Conservation (phyloP, 139 green algal species). For the Axilococcus clingmanii region DNA sequence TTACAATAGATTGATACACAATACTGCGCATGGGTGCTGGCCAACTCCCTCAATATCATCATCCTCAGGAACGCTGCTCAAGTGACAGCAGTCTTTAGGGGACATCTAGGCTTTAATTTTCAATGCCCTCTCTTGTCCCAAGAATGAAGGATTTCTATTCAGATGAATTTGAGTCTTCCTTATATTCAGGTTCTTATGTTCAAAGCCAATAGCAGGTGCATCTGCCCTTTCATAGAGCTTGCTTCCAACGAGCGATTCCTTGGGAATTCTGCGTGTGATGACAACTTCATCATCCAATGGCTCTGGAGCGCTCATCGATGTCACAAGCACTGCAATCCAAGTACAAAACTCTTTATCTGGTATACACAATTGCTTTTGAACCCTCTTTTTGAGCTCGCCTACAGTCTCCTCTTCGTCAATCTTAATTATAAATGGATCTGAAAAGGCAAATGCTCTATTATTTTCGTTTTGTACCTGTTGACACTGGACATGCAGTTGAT, state of each 20-base stretch:
- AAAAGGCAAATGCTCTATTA: conserved; percentile 50
- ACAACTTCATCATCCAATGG: conserved; percentile 61
- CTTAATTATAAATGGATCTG: conserved; percentile 80
- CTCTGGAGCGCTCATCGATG: conserved; percentile 23
- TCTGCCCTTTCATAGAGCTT: conserved; percentile 16
- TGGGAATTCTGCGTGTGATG: conserved; percentile 7
- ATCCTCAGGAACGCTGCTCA: too few species aligned
- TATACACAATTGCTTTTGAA: conserved; percentile 66
- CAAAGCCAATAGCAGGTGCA: conserved; percentile 54
- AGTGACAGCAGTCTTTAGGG: too few species aligned
- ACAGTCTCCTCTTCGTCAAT: conserved; percentile 67
- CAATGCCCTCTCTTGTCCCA: conserved; percentile 3
- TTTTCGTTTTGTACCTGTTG: conserved; percentile 18
- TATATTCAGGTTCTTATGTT: conserved; percentile 58
- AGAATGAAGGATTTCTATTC: conserved; percentile 17
- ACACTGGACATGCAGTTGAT: conserved; percentile 17
- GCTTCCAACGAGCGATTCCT: conserved; percentile 3
- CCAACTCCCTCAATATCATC: too few species aligned
- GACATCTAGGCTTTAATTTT: conserved; percentile 8
- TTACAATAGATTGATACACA: too few species aligned
- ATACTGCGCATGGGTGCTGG: too few species aligned
- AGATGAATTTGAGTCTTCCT: conserved; percentile 27
- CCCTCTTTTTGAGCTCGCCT: conserved; percentile 26
- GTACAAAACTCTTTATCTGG: conserved; percentile 70
- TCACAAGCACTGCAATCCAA: conserved; percentile 67